Conservation (phyloP, 495 filamentous ascomycete species). For the Daldinia childiae region DNA sequence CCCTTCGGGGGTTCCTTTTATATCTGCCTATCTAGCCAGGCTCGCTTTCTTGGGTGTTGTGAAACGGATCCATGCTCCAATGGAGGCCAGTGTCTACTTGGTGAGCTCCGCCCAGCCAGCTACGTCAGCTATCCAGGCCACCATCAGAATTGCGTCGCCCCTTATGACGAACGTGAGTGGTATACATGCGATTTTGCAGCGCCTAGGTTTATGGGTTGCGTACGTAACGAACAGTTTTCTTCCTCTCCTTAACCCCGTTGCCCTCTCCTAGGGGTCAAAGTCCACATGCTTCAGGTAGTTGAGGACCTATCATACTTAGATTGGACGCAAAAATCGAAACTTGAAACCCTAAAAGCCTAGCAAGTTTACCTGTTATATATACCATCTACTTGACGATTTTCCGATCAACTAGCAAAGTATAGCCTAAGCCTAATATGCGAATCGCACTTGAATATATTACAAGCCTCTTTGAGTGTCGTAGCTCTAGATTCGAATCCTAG, state of each 20-base stretch:
- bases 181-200: conserved; percentile 43
- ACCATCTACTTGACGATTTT: too few species aligned
- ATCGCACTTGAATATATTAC: too few species aligned
- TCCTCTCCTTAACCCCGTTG: too few species aligned
- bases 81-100: conserved; percentile 40
- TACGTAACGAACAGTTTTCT: not conserved
- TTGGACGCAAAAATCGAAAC: too few species aligned
- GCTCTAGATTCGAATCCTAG: too few species aligned
- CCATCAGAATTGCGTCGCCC: conserved; percentile 33
- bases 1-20: conserved; percentile 45
- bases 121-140: conserved; percentile 36
- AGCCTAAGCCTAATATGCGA: too few species aligned
- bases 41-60: conserved; percentile 52
- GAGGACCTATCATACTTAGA: not conserved
- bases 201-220: conserved; percentile 50
- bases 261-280: not conserved
- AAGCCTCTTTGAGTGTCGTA: too few species aligned
- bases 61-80: conserved; percentile 44
- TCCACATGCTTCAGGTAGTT: too few species aligned
- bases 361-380: too few species aligned
- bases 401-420: too few species aligned
- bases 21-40: conserved; percentile 36
- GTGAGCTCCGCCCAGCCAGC: conserved; percentile 33
- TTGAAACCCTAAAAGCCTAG: too few species aligned
- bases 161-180: conserved; percentile 37